A percentile compares a stretch with the other conserved stretches of the same genome.
These are phyloP conservation scores for Fonsecaea erecta DNA, from an alignment of 2,329 filamentous ascomycete genomes.

Conservation along the genomic window DNA sequence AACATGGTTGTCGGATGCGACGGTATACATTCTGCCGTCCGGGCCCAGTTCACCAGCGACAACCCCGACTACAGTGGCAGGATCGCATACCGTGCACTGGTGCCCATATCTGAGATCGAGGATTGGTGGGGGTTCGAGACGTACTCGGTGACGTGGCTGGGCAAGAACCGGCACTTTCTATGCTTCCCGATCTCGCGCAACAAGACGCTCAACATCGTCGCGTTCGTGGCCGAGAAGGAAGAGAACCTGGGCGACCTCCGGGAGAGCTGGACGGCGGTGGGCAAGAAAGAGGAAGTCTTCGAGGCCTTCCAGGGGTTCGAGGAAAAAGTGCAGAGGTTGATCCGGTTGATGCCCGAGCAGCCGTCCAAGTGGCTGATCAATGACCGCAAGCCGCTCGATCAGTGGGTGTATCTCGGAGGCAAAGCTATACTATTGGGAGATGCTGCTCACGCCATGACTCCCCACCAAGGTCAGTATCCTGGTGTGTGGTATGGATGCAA, in stretches of 20 bases:
- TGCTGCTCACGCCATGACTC: constrained; percentile 44
- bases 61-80: constrained; percentile 27
- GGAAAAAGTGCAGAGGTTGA: constrained; percentile 29
- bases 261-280: constrained; percentile 45
- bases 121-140: constrained; percentile 37
- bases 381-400: constrained; percentile 30
- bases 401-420: constrained; percentile 34
- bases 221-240: constrained; percentile 42
- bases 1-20: constrained; percentile 37
- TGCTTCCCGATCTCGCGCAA: constrained; percentile 45
- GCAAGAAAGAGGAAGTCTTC: constrained; percentile 38
- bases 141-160: constrained; percentile 42
- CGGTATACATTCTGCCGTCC: constrained; percentile 35
- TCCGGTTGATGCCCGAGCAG: constrained; percentile 25
- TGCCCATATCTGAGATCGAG: constrained; percentile 25
- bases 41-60: constrained; percentile 24
- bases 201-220: constrained; percentile 46
- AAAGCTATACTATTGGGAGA: constrained; percentile 41
- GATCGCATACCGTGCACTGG: constrained; percentile 26
- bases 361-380: constrained; percentile 32
- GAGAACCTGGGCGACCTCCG: constrained; percentile 42
- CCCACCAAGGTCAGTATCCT: constrained; percentile 38
- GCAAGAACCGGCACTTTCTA: constrained; percentile 46
- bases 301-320: constrained; percentile 28
- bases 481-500: neutral